phyloP scores from a whole-genome alignment of 352 stramenopile genomes.

The Phytopythium boreale region DNA sequence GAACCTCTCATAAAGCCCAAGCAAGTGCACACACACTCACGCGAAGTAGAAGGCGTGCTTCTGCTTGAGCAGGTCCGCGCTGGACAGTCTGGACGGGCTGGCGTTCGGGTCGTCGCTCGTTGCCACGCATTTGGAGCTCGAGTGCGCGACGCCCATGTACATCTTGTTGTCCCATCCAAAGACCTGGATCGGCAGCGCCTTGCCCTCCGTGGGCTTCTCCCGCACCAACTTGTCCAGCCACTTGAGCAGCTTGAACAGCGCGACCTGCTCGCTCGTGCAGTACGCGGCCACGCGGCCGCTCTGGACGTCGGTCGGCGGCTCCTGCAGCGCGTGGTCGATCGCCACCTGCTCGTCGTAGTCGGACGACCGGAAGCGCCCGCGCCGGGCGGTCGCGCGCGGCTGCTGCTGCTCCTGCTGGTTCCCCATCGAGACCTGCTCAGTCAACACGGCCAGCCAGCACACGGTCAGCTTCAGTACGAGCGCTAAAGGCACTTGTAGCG shows the following conservation, averaged over 20 bases:
- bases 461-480: no score
- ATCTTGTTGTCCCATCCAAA: conserved; percentile 58
- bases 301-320: conserved; percentile 29
- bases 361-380: conserved; percentile 16
- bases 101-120: neutral
- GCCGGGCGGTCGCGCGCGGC: conserved; percentile 18
- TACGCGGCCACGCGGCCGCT: conserved; percentile 62
- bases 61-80: conserved; percentile 21
- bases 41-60: conserved; percentile 77
- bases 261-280: conserved; percentile 68
- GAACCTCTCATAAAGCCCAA: no score
- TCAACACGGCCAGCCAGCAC: neutral
- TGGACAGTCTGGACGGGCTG: no score
- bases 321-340: conserved; percentile 23
- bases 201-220: conserved; percentile 11
- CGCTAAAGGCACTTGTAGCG: no score
- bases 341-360: conserved; percentile 46
- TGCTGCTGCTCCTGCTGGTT: neutral
- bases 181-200: conserved; percentile 6
- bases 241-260: conserved; percentile 70
- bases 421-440: neutral
- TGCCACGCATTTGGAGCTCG: conserved; percentile 15
- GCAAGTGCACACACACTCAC: conserved; percentile 20
- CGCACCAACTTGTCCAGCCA: conserved; percentile 42
- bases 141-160: conserved; percentile 73